A percentile compares a stretch with the other conserved stretches of the same genome.
Conservation (phyloP, 371 early-diverging fungal species). For the Syncephalastrum contaminatum region DNA sequence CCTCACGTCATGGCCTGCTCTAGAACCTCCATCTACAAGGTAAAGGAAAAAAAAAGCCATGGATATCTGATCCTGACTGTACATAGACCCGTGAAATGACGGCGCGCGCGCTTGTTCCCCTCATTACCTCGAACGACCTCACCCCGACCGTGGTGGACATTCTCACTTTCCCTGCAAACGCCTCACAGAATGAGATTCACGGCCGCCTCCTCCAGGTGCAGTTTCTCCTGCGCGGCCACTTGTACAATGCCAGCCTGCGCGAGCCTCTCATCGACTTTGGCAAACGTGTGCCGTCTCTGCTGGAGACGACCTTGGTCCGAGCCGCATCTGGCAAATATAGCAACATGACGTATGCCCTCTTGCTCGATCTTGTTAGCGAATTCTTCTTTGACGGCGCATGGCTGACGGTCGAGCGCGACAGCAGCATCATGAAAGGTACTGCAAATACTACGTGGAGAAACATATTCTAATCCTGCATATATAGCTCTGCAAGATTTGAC, state of each 20-base stretch:
- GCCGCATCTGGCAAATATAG: conserved; percentile 19
- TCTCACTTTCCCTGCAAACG: conserved; percentile 12
- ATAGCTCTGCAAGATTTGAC: too few species aligned
- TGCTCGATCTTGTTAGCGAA: conserved; percentile 50
- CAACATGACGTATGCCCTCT: conserved; percentile 41
- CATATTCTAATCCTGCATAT: too few species aligned
- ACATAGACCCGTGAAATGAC: conserved; percentile 80
- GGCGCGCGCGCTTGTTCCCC: conserved; percentile 75
- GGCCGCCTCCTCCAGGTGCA: conserved; percentile 69
- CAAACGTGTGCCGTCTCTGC: conserved; percentile 26
- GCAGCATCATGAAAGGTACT: conserved; percentile 21
- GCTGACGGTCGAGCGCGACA: conserved; percentile 26
- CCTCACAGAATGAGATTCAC: conserved; percentile 66
- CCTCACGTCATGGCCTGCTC: conserved; percentile 75
- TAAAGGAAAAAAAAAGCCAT: conserved; percentile 4
- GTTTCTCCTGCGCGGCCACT: conserved; percentile 61
- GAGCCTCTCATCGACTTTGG: conserved; percentile 37
- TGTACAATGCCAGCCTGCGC: conserved; percentile 34
- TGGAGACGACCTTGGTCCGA: conserved; percentile 17
- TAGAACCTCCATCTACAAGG: conserved; percentile 71
- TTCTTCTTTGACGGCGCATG: conserved; percentile 53
- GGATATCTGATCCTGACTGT: neutral
- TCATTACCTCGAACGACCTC: conserved; percentile 57
- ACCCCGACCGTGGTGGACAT: conserved; percentile 37
- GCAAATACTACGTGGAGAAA: too few species aligned